Percentiles rank a stretch among this genome's conserved stretches.
These are phyloP conservation scores for Saturnispora quitensis DNA, from an alignment of 805 yeast species.

Conservation along the genomic window DNA sequence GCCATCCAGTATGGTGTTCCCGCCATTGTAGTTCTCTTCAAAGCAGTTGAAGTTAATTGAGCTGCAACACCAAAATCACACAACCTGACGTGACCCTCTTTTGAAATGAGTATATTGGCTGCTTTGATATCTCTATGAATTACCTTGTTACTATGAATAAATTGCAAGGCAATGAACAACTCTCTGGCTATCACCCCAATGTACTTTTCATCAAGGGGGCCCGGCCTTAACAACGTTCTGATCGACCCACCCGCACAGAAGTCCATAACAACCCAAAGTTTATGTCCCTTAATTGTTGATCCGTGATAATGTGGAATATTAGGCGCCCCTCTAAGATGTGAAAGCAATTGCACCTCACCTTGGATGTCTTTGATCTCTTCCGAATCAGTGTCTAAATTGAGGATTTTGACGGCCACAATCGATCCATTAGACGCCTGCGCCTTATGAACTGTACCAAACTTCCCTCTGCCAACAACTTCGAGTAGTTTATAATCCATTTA, in stretches of 20 bases:
- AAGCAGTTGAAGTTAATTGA: conserved; percentile 62
- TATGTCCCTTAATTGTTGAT: conserved; percentile 77
- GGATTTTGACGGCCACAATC: conserved; percentile 85
- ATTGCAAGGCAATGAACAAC: conserved; percentile 62
- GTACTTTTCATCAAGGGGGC: conserved; percentile 76
- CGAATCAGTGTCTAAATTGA: conserved; percentile 84
- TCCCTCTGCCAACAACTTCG: conserved; percentile 92
- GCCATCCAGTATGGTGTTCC: conserved; percentile 99
- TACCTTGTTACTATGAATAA: conserved; percentile 81
- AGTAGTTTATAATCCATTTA: conserved; percentile 54
- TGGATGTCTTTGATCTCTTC: conserved; percentile 95
- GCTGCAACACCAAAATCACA: conserved; percentile 99
- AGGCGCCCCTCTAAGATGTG: conserved; percentile 76
- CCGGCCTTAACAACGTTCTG: conserved; percentile 78
- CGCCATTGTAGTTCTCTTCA: conserved; percentile 89
- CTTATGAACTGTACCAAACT: conserved; percentile 93
- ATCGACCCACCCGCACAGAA: conserved; percentile 94
- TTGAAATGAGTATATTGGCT: conserved; percentile 77
- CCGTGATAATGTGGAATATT: conserved; percentile 92
- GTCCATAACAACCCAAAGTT: conserved; percentile 96
- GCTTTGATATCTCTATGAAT: conserved; percentile 96
- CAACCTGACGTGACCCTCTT: conserved; percentile 81
- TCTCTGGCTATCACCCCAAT: conserved; percentile 83
- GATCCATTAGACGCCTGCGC: conserved; percentile 68
- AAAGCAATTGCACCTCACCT: conserved; percentile 78